These are phyloP conservation scores for Calonectria hongkongensis DNA, from an alignment of 2,329 filamentous ascomycete species.

Conservation along the genomic window DNA sequence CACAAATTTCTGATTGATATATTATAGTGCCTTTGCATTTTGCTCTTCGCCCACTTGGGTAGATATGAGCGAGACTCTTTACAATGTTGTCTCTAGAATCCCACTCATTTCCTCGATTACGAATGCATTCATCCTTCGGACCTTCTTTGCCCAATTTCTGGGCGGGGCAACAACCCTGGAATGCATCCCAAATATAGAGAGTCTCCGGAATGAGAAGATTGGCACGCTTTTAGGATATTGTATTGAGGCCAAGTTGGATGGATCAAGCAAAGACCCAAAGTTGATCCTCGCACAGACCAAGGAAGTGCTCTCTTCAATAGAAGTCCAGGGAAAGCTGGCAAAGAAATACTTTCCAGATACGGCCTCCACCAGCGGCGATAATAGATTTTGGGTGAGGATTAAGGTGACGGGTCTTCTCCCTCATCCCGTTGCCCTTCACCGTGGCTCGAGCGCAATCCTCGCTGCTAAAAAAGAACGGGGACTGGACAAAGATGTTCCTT, in stretches of 20 bases:
- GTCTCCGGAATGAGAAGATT: constrained; percentile 38
- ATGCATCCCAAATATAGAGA: constrained; percentile 47
- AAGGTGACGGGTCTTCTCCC: constrained; percentile 47
- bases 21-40: constrained; percentile 45
- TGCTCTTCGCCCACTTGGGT: constrained; percentile 50
- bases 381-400: constrained; percentile 46
- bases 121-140: constrained; percentile 42
- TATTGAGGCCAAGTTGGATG: constrained; percentile 48
- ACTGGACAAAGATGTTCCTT: constrained; percentile 45
- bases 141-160: constrained; percentile 49
- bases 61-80: constrained; percentile 45
- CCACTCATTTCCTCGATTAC: constrained; percentile 44
- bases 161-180: constrained; percentile 42
- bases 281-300: constrained; percentile 45
- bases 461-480: constrained; percentile 39
- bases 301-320: constrained; percentile 44
- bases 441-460: constrained; percentile 44
- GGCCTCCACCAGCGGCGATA: constrained; percentile 41
- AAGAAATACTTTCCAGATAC: constrained; percentile 41
- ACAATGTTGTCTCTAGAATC: constrained; percentile 41
- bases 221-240: constrained; percentile 49
- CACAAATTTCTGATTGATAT: not conserved
- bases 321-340: constrained; percentile 42
- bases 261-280: constrained; percentile 49
- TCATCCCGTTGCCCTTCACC: constrained; percentile 42